Percentiles rank a stretch among this genome's conserved stretches.
phyloP scores from a whole-genome alignment of 768 basidiomycete species.

The Thelephora ganbajun region DNA sequence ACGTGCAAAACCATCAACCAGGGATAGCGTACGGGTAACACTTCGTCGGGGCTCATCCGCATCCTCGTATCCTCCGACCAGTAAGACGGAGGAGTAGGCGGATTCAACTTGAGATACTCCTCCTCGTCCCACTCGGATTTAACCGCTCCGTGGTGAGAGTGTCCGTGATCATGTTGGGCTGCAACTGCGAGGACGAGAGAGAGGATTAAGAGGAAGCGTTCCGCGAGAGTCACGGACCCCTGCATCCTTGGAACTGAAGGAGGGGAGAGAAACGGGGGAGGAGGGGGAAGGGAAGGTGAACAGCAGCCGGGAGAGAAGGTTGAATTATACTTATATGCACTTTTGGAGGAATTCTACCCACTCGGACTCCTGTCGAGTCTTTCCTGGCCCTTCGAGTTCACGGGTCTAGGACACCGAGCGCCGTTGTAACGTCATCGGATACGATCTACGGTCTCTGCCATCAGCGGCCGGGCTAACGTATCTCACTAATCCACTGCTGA shows the following conservation, averaged over 20 bases:
- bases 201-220: conserved; percentile 2
- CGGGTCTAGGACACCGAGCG: no score
- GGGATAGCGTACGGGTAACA: conserved; percentile 30
- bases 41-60: conserved; percentile 24
- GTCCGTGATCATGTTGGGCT: conserved; percentile 25
- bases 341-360: no score
- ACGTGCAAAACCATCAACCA: conserved; percentile 62
- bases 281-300: neutral
- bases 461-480: no score
- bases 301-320: neutral
- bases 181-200: conserved; percentile 9
- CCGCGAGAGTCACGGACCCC: conserved; percentile 5
- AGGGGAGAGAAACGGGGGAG: neutral
- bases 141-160: conserved; percentile 34
- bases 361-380: no score
- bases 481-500: no score
- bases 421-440: no score
- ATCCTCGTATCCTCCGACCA: conserved; percentile 63
- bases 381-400: no score
- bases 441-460: neutral
- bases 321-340: neutral
- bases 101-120: conserved; percentile 47
- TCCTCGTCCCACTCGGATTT: conserved; percentile 65
- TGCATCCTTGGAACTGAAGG: conserved; percentile 6
- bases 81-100: conserved; percentile 68